A percentile compares a stretch with the other conserved stretches of the same genome.
These are phyloP conservation scores for Cercospora citrullina DNA, from an alignment of 2,329 filamentous ascomycete species.

Conservation along the genomic window DNA sequence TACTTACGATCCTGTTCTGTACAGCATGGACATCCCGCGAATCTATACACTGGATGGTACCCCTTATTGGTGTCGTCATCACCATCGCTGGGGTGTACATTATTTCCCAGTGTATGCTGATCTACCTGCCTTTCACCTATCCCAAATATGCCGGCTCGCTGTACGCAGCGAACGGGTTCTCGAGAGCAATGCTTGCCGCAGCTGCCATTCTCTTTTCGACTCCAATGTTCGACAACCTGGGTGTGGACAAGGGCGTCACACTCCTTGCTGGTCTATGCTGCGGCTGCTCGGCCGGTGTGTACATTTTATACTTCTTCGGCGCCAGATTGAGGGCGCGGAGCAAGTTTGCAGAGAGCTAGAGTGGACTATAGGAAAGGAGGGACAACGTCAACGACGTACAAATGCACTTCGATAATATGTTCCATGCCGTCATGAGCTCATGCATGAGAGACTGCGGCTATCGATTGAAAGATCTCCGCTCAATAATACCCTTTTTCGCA, in stretches of 20 bases:
- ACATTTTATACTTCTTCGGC: slow-evolving; percentile 15
- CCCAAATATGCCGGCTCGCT: slow-evolving; percentile 54
- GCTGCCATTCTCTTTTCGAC: slow-evolving; percentile 13
- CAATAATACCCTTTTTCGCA: not conserved
- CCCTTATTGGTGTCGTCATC: slow-evolving; percentile 45
- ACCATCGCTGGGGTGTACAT: slow-evolving; percentile 43
- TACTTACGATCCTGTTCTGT: too few species aligned
- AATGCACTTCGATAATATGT: not conserved
- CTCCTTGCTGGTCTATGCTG: slow-evolving; percentile 10
- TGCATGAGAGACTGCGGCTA: not conserved
- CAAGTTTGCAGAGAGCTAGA: slow-evolving; percentile 13
- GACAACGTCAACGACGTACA: not conserved
- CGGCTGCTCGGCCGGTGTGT: slow-evolving; percentile 10
- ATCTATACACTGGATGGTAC: slow-evolving; percentile 42
- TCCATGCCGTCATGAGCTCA: not conserved
- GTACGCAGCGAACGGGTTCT: slow-evolving; percentile 62
- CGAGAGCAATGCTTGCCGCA: slow-evolving; percentile 6
- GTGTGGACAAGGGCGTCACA: slow-evolving; percentile 16
- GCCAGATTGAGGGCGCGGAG: slow-evolving; percentile 6
- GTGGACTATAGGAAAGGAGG: not conserved
- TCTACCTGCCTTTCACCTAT: slow-evolving; percentile 43
- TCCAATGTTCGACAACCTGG: slow-evolving; percentile 17
- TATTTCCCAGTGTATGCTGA: slow-evolving; percentile 45
- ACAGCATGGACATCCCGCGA: slow-evolving; percentile 11
- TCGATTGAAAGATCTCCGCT: not conserved